Conservation (phyloP, 2,329 filamentous ascomycete genomes). For the Didymella sp. region DNA sequence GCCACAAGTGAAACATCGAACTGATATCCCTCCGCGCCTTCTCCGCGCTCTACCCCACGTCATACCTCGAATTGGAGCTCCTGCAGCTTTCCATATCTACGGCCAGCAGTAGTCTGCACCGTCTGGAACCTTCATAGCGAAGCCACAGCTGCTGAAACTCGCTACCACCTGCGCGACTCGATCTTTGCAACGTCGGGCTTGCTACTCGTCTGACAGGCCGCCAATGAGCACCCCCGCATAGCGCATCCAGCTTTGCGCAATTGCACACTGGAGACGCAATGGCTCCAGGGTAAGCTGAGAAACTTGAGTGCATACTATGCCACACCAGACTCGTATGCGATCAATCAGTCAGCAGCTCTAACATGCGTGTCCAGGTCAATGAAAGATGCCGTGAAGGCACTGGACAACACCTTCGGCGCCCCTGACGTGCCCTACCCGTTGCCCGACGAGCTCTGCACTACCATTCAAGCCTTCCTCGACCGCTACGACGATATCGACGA, state of each 20-base stretch:
- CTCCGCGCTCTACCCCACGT: conserved; percentile 22
- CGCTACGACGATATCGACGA: conserved; percentile 74
- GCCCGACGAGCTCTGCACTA: conserved; percentile 67
- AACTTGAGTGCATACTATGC: background rate
- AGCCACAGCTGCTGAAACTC: background rate
- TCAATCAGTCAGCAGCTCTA: background rate
- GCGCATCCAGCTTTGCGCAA: background rate
- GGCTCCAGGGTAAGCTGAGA: conserved; percentile 16
- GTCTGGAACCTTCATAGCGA: background rate
- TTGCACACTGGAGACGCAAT: conserved; percentile 4
- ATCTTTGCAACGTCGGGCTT: background rate
- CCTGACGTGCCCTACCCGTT: conserved; percentile 61
- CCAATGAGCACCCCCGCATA: conserved; percentile 7
- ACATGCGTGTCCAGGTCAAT: conserved; percentile 51
- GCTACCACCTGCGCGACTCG: background rate
- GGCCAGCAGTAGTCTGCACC: background rate
- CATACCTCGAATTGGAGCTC: conserved; percentile 10
- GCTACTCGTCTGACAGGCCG: conserved; percentile 4
- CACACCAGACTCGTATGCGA: background rate
- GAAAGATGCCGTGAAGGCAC: conserved; percentile 57
- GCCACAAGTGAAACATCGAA: conserved; percentile 3
- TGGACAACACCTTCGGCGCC: conserved; percentile 54
- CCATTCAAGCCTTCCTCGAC: conserved; percentile 71
- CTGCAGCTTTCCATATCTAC: conserved; percentile 1
- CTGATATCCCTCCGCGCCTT: conserved; percentile 13